Evolutionary conservation across 2,329 filamentous ascomycete species (phyloP), one percentile per base, ranked within the genome.

Genomic region (Ophiostoma sp.): DNA sequence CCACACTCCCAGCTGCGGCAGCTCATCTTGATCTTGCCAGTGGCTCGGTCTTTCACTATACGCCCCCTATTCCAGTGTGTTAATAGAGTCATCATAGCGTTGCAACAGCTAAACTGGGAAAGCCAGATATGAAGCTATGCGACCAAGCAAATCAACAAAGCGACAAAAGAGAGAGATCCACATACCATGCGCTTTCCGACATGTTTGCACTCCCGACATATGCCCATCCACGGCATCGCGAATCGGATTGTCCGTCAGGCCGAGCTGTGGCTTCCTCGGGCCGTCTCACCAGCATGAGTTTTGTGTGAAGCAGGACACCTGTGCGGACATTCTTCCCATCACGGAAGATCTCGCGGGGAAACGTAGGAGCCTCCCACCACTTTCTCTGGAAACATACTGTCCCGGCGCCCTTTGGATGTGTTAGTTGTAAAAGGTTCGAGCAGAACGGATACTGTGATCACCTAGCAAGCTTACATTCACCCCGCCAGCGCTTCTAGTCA

Each of bases 1-100:
- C 95, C 95, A 75, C 93, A 97, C 79, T 98, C 95, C 93, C 94
- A 98, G 77, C 98, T 99, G 67, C 91, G 87, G 77, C 90, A 93
- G 71, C 85, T 93, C 71, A 98, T 82, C 77, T 92, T 96, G 12
- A 87, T 85, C 70, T 85, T 78, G 70, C 88, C 88, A 2, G 86
- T 89, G 7, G 76, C 78, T 72, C 84, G 87, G 74, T 96, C 89
- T 74, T 88, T 87, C 67, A 88, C 85, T 42, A 97, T 78, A 64
- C 87, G 87, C 36, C 94, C 95, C 94, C 90, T 92, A 1, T 38
- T 27, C 27, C 27, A 27, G 40, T 6, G 5, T 45, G 58, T 69
- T 64, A 69, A 60, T 12, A 2, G 1, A 11, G n/a, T 5, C 47
- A 12, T 18, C 4, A 47, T 27, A 27, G 27, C 27, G 27, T 27